Percentiles rank a stretch among this genome's conserved stretches.
Conservation (phyloP, 371 early-diverging fungal species). For the Mortierella sp. region DNA sequence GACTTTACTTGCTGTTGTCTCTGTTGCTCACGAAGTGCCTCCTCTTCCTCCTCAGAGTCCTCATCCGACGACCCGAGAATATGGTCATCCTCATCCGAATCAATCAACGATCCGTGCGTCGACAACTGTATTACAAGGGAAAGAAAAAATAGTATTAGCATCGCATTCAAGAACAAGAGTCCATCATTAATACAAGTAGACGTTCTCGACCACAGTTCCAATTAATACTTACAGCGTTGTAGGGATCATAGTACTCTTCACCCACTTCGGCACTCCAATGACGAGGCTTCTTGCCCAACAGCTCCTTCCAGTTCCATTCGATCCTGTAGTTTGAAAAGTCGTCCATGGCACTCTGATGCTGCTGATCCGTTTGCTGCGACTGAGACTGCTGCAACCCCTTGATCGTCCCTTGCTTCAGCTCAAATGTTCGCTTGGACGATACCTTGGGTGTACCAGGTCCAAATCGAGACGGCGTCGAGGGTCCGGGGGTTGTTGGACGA, state of each 20-base stretch:
- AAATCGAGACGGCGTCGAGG: slow-evolving; percentile 40
- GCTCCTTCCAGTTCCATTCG: slow-evolving; percentile 57
- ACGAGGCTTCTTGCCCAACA: slow-evolving; percentile 54
- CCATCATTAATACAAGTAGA: background rate
- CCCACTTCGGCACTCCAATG: slow-evolving; percentile 53
- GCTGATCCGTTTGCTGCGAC: background rate
- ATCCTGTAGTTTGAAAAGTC: slow-evolving; percentile 57
- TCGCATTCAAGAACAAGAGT: no score
- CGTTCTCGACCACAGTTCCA: background rate
- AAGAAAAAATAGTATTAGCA: background rate
- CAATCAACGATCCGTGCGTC: slow-evolving; percentile 47
- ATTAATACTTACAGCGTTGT: slow-evolving; percentile 48
- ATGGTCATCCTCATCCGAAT: slow-evolving; percentile 45
- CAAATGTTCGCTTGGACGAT: slow-evolving; percentile 25
- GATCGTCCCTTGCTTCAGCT: slow-evolving; percentile 13
- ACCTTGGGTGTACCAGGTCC: slow-evolving; percentile 44
- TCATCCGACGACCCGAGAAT: slow-evolving; percentile 35
- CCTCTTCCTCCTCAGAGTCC: slow-evolving; percentile 27
- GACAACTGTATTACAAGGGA: slow-evolving; percentile 28
- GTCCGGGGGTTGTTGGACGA: slow-evolving; percentile 52
- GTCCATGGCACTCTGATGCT: slow-evolving; percentile 18
- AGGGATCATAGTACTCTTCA: slow-evolving; percentile 52
- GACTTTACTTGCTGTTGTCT: no score
- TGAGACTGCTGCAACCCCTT: background rate
- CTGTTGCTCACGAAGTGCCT: slow-evolving; percentile 10